phyloP scores from a whole-genome alignment of 306 rosid genomes.

The Datisca glomerata region DNA sequence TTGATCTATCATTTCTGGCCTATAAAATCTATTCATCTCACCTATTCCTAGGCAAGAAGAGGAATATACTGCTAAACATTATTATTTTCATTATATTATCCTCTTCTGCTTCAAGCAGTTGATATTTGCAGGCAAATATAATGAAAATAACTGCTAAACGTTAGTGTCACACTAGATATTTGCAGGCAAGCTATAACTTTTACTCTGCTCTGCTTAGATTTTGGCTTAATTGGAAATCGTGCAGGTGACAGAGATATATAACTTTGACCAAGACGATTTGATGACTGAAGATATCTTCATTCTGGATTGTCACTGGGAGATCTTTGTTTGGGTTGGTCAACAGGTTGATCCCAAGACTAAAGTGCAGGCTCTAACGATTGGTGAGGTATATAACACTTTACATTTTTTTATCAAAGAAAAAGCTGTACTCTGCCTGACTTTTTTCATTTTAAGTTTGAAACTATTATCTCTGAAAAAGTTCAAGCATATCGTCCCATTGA shows the following conservation, averaged over 20 bases:
- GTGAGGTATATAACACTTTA: conserved; percentile 94
- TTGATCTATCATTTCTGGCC: conserved; percentile 17
- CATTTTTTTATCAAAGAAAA: no score
- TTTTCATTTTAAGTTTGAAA: no score
- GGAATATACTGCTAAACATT: no score
- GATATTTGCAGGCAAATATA: no score
- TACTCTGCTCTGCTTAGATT: conserved; percentile 11
- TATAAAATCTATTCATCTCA: neutral
- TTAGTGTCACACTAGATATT: conserved; percentile 5
- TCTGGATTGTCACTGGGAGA: conserved; percentile 73
- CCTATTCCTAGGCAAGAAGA: no score
- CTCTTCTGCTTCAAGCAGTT: no score
- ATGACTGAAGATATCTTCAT: conserved; percentile 92
- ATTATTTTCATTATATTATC: no score
- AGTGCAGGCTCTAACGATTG: conserved; percentile 64
- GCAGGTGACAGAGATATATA: conserved; percentile 83
- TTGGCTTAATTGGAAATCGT: conserved; percentile 25
- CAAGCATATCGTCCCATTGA: no score
- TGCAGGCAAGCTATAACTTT: conserved; percentile 9
- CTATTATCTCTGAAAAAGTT: no score
- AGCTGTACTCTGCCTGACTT: no score
- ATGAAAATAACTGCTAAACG: no score
- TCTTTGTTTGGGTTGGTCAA: conserved; percentile 94
- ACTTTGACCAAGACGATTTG: conserved; percentile 93
- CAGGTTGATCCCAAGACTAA: conserved; percentile 56